Base-by-base conservation (phyloP, 257 asterid species). In the Euphrasia confusa region DNA sequence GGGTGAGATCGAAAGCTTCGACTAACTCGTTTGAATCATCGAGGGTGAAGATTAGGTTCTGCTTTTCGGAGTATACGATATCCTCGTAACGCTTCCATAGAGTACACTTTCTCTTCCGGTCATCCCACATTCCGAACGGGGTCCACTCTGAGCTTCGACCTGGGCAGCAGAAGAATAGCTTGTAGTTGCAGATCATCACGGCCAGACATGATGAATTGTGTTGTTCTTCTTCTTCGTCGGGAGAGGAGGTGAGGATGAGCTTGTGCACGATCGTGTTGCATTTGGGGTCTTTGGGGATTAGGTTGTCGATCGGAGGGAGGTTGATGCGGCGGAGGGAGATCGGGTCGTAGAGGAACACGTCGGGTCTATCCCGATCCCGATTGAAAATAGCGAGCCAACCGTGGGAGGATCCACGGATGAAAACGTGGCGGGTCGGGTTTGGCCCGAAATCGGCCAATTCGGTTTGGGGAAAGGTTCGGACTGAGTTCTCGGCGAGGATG, bases 131-230 rank as follows among this genome's bases (percentile, higher is more conserved):
- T 3, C 63, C 63, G 63, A 58, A 6, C 24, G 63, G 44, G 28
- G 47, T 30, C 63, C 63, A 58, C 48, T 58, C 44, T 3, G 1
- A 1, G 63, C 63, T 30, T 48, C 47, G 63, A 21, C 63, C 48
- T 13, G 63, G 63, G 7, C 21, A 26, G 63, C 63, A 58, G 48
- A 33, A 58, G 13, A 48, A 48, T n/a, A 58, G 63, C 3, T 4
- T 21, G 10, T 27, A 11, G 48, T 21, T 18, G 63, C 5, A 15
- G 5, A 45, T 35, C 52, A 40, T 40, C 17, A 60, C 4, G 14
- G 54, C 65, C 0, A 33, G 53, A 30, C 50, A 60, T 21, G 24
- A 21, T 21, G 24, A 21, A 21, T 21, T 21, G 24, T 21, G 24
- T 21, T 21, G 1, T 6, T 60, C 17, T 1, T 13, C 52, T 5